These are phyloP conservation scores for Agastache rugosa DNA, from an alignment of 257 asterid genomes.

Conservation along the genomic window DNA sequence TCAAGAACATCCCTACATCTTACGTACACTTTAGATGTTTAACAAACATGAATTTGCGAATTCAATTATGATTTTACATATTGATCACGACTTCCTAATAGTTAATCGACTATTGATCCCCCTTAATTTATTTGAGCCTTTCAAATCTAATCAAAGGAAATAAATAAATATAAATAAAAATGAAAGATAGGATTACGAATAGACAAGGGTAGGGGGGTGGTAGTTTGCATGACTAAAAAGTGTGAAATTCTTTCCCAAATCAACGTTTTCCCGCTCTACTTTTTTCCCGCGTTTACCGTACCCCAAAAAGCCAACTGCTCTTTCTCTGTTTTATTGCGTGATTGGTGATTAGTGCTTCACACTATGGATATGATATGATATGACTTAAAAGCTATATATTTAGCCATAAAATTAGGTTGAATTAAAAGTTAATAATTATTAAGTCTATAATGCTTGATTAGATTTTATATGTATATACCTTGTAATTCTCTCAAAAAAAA, in stretches of 20 bases:
- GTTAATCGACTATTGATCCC: too few relatives aligned
- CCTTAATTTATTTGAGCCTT: too few relatives aligned
- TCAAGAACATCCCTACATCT: too few relatives aligned
- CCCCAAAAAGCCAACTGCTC: not conserved
- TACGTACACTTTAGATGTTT: too few relatives aligned
- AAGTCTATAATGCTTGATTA: too few relatives aligned
- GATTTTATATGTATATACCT: too few relatives aligned
- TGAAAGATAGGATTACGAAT: not conserved
- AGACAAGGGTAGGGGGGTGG: slow-evolving; percentile 5
- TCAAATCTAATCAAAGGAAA: too few relatives aligned
- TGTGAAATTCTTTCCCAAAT: slow-evolving; percentile 28
- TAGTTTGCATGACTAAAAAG: slow-evolving; percentile 31
- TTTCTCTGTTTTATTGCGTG: not conserved
- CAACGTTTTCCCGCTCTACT: slow-evolving; percentile 34
- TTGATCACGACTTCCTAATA: not conserved
- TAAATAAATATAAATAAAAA: too few relatives aligned
- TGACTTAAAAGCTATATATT: slow-evolving; percentile 2
- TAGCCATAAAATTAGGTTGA: not conserved
- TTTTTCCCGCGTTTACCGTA: slow-evolving; percentile 44
- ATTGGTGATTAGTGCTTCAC: slow-evolving; percentile 14
- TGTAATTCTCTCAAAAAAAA: too few relatives aligned
- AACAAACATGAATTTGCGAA: not conserved
- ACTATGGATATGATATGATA: not conserved
- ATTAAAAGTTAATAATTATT: not conserved
- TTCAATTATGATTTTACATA: not conserved